These are phyloP conservation scores for Chaetomiaceae sp. DNA, from an alignment of 2,329 filamentous ascomycete genomes.

Conservation along the genomic window DNA sequence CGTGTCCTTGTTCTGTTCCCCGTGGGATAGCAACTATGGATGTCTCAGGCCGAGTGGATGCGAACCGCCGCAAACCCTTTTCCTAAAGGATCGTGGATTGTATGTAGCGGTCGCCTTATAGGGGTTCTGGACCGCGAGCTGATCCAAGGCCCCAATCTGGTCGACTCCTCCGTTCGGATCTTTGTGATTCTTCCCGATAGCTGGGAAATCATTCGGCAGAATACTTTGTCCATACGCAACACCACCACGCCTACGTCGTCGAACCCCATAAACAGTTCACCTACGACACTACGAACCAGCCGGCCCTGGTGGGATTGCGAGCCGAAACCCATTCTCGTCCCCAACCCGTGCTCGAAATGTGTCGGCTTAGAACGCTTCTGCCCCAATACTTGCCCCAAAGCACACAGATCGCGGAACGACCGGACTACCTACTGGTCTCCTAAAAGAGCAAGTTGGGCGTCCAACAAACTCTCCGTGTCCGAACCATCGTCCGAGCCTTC, in stretches of 20 bases:
- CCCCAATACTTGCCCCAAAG: neutral
- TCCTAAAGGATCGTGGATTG: neutral
- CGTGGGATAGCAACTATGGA: neutral
- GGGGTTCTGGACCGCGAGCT: neutral
- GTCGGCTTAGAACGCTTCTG: neutral
- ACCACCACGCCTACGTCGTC: neutral
- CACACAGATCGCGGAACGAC: neutral
- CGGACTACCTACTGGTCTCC: too few relatives aligned
- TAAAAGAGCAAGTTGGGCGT: too few relatives aligned
- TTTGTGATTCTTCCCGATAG: neutral
- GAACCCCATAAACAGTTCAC: neutral
- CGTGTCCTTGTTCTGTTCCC: neutral
- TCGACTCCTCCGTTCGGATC: neutral
- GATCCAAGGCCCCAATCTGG: neutral
- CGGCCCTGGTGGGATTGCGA: neutral
- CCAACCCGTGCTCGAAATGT: neutral
- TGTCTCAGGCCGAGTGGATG: neutral
- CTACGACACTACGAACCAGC: neutral
- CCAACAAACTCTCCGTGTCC: too few relatives aligned
- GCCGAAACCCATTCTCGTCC: neutral
- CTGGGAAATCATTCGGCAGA: neutral
- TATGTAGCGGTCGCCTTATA: neutral
- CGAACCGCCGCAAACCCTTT: neutral
- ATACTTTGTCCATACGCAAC: neutral
- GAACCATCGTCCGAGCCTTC: too few relatives aligned